phyloP scores from a whole-genome alignment of 495 filamentous ascomycete species.

The Extremus antarcticus region DNA sequence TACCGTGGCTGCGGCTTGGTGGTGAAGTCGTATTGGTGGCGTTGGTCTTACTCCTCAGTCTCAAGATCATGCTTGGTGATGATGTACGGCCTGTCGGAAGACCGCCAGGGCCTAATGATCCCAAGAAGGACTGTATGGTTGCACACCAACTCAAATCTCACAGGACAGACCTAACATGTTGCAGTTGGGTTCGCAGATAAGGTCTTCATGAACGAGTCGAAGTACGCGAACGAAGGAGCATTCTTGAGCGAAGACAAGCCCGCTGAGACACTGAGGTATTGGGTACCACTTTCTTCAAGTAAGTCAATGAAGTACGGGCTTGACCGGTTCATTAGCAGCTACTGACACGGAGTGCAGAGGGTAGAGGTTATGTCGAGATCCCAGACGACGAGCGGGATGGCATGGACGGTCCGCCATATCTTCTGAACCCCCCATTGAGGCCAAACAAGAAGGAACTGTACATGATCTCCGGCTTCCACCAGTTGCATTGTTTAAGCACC shows the following conservation, averaged over 20 bases:
- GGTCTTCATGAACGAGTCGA: conserved; percentile 14
- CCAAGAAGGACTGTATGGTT: not conserved
- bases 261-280: not conserved
- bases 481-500: conserved; percentile 17
- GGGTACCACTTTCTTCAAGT: conserved; percentile 14
- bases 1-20: not conserved
- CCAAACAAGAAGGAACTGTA: conserved; percentile 5
- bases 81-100: not conserved
- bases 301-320: too few species aligned
- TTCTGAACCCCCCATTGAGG: conserved; percentile 6
- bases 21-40: not conserved
- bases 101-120: conserved; percentile 2
- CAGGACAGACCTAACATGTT: not conserved
- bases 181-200: conserved; percentile 7
- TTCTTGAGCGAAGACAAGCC: not conserved
- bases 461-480: conserved; percentile 18
- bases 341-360: conserved; percentile 6
- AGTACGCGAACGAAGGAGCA: conserved; percentile 10
- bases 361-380: conserved; percentile 13
- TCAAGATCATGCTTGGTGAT: not conserved
- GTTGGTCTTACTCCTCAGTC: not conserved
- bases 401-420: conserved; percentile 11
- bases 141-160: not conserved
- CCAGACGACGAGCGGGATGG: conserved; percentile 1
- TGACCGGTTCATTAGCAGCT: not conserved